These are phyloP conservation scores for Elaeagnus macrophylla DNA, from an alignment of 306 rosid genomes.

Conservation along the genomic window DNA sequence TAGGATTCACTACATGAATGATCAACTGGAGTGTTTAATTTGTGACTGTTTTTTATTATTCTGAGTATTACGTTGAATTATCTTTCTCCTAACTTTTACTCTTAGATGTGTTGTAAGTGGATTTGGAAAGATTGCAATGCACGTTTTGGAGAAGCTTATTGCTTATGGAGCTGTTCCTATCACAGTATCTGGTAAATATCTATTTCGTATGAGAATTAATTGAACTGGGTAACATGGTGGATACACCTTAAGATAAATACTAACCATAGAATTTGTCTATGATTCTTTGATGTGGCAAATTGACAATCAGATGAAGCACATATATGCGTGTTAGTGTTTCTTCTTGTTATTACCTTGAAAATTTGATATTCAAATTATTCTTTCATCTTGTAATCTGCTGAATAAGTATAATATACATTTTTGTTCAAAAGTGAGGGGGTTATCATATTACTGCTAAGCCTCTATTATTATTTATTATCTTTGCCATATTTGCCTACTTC, in stretches of 20 bases:
- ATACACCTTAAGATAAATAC: background rate
- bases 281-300: background rate
- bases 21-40: constrained; percentile 4
- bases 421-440: background rate
- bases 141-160: constrained; percentile 93
- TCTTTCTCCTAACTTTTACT: constrained; percentile 17
- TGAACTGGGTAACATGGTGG: constrained; percentile 21
- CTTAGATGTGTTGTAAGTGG: constrained; percentile 86
- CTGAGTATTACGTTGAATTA: constrained; percentile 16
- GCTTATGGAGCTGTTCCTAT: constrained; percentile 94
- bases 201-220: constrained; percentile 8
- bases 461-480: background rate
- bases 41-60: constrained; percentile 14
- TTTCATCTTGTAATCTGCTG: too few species aligned
- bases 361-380: too few species aligned
- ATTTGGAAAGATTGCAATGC: constrained; percentile 97
- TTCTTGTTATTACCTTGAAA: too few species aligned
- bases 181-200: constrained; percentile 69
- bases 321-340: too few species aligned
- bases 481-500: background rate
- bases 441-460: background rate
- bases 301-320: too few species aligned
- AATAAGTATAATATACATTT: too few species aligned
- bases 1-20: background rate
- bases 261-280: background rate